A percentile compares a stretch with the other conserved stretches of the same genome.
Evolutionary conservation across 495 filamentous ascomycete genomes (phyloP).

Genomic region (Penicillium coprophilum): DNA sequence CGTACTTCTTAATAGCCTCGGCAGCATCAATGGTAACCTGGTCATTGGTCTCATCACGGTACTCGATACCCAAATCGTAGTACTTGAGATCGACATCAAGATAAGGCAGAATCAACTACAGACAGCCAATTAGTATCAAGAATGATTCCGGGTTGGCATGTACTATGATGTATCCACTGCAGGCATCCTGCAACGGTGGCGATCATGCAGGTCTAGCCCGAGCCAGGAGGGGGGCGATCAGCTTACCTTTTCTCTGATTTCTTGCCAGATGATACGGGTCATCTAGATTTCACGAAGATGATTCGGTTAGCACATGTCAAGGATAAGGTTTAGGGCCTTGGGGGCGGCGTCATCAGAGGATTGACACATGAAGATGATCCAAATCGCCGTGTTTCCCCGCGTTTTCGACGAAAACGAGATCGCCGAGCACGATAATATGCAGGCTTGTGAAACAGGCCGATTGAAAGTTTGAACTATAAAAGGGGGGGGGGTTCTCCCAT

Average conservation of each 20-base stretch:
- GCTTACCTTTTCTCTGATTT: slow-evolving; percentile 89
- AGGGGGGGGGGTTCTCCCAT: slow-evolving; percentile 24
- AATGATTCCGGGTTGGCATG: slow-evolving; percentile 1
- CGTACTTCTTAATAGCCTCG: slow-evolving; percentile 98
- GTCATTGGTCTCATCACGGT: slow-evolving; percentile 94
- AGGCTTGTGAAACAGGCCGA: slow-evolving; percentile 26
- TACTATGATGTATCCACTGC: slow-evolving; percentile 19
- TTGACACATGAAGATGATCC: slow-evolving; percentile 16
- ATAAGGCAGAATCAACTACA: slow-evolving; percentile 85
- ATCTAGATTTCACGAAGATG: slow-evolving; percentile 52
- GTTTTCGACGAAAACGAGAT: slow-evolving; percentile 32
- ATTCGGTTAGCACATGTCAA: slow-evolving; percentile 27
- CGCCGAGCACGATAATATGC: slow-evolving; percentile 20
- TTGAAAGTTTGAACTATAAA: slow-evolving; percentile 29
- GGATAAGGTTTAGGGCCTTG: not conserved
- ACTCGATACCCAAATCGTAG: slow-evolving; percentile 94
- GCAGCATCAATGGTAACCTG: slow-evolving; percentile 92
- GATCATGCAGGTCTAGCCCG: slow-evolving; percentile 22
- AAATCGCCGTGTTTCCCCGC: slow-evolving; percentile 40
- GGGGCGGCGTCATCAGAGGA: not conserved
- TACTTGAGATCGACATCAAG: slow-evolving; percentile 98
- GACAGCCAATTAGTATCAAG: slow-evolving; percentile 23
- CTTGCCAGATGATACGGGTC: slow-evolving; percentile 98
- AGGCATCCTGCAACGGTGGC: slow-evolving; percentile 20
- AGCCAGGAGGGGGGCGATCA: slow-evolving; percentile 8